Evolutionary conservation across 495 filamentous ascomycete species (phyloP), one percentile per base, ranked within the genome.

Genomic region (Rusavskia elegans): DNA sequence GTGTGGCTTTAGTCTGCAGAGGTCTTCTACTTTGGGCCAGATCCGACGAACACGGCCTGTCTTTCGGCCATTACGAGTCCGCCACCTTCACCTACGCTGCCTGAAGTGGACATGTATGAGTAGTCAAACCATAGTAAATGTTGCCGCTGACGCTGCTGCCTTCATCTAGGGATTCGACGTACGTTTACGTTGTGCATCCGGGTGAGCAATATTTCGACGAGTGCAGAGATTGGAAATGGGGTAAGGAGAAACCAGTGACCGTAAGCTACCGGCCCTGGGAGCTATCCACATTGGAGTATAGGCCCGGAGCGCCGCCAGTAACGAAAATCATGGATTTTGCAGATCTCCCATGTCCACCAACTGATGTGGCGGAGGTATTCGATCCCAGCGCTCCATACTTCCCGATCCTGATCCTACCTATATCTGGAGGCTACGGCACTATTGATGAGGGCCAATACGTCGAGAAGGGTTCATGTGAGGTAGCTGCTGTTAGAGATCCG

Each of bases 331-430:
- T 50, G 13, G 21, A 54, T 30, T 41, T 54, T 14, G 45, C n/a
- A 11, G 52, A 54, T 42, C 52, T 54, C 5, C 52, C 52, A 8
- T 54, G 52, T 29, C 52, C 52, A 11, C 52, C 52, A 19, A n/a
- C 52, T 8, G 19, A 19, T 25, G 35, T 48, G n/a, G 41, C 51
- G 19, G 16, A 32, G n/a, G 41, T 21, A 41, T 27, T 21, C 4
- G 21, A 53, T 35, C 41, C 40, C 11, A 32, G 41, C 4, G 11
- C 17, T 32, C 21, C 51, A 6, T 53, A 53, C 29, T 8, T n/a
- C 7, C 52, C 52, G 11, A 40, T 51, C 20, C 32, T 48, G 10
- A 25, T 35, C 14, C 20, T 27, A 6, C 25, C 25, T 27, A 27
- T 27, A 27, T 27, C 25, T 27, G 25, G 25, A 27, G 25, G 7